phyloP scores from a whole-genome alignment of 1,139 yeast species.

The Zygosaccharomyces pseudobailii region DNA sequence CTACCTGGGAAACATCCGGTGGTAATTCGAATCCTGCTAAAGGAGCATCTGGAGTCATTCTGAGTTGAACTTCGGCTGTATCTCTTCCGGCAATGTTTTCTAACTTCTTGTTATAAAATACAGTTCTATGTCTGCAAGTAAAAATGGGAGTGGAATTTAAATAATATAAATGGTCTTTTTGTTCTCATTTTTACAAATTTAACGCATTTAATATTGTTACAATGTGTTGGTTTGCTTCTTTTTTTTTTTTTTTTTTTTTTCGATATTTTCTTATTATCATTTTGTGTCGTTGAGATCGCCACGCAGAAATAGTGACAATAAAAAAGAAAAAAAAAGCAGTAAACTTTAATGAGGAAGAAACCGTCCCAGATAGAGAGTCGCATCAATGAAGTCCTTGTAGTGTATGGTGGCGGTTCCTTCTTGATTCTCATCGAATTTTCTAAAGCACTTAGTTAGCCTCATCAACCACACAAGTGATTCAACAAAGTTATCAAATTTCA shows the following conservation, averaged over 20 bases:
- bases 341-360: slow-evolving; percentile 28
- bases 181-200: no score
- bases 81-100: no score
- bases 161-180: no score
- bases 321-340: not conserved
- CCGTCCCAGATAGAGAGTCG: slow-evolving; percentile 31
- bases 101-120: no score
- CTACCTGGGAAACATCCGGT: not conserved
- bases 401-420: slow-evolving; percentile 75
- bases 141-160: not conserved
- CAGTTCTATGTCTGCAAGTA: not conserved
- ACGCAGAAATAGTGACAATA: not conserved
- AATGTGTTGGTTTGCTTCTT: not conserved
- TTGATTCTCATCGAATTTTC: slow-evolving; percentile 68
- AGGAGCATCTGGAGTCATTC: no score
- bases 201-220: not conserved
- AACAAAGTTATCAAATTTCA: slow-evolving; percentile 78
- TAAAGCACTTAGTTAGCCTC: slow-evolving; percentile 73
- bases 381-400: slow-evolving; percentile 73
- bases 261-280: not conserved
- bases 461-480: slow-evolving; percentile 74
- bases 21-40: no score
- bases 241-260: not conserved
- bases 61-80: no score
- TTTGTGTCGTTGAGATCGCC: not conserved